These are phyloP conservation scores for Sporisorium iseilematis-ciliati DNA, from an alignment of 1,284 basidiomycete species.

Conservation along the genomic window DNA sequence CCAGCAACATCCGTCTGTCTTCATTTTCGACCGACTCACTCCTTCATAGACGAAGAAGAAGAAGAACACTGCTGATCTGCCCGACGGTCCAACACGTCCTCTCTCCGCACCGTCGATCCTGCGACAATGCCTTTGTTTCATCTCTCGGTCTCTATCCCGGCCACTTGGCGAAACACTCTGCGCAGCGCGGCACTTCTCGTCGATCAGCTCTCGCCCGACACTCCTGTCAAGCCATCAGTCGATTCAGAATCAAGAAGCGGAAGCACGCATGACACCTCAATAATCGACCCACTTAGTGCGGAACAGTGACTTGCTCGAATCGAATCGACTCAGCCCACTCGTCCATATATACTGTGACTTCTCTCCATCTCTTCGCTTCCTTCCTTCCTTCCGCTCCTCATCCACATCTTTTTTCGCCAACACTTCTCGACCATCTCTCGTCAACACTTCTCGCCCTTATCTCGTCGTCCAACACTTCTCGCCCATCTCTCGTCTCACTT, in stretches of 20 bases:
- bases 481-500: too few relatives aligned
- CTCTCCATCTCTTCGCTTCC: background rate
- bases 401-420: background rate
- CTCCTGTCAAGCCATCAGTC: background rate
- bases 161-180: too few relatives aligned
- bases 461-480: too few relatives aligned
- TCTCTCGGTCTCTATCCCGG: background rate
- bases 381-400: background rate
- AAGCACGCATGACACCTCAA: too few relatives aligned
- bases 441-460: too few relatives aligned
- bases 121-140: background rate
- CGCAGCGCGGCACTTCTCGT: too few relatives aligned
- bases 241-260: background rate
- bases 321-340: background rate
- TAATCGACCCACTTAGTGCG: too few relatives aligned
- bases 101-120: background rate
- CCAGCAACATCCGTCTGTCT: slow-evolving; percentile 4
- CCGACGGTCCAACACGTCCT: too few relatives aligned
- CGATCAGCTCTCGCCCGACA: too few relatives aligned
- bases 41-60: too few relatives aligned
- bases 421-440: background rate
- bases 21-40: background rate
- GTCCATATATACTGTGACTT: background rate
- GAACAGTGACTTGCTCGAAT: background rate
- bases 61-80: too few relatives aligned